phyloP scores from a whole-genome alignment of 345 rosid species.

The Moricandia moricandioides region DNA sequence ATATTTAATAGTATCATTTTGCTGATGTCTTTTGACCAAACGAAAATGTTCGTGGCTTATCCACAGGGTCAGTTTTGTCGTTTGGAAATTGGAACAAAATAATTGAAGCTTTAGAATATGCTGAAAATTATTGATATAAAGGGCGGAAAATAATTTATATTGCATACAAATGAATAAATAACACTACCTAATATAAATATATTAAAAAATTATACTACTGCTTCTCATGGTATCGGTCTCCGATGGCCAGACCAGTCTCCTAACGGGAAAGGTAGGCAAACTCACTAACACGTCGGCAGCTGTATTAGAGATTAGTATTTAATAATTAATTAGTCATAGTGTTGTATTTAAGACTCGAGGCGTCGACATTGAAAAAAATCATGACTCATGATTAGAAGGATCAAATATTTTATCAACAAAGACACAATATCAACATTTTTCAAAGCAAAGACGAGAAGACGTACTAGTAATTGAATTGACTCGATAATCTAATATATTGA shows the following conservation, averaged over 20 bases:
- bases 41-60: conserved; percentile 4
- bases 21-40: conserved; percentile 19
- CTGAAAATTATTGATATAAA: not conserved
- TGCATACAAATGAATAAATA: not conserved
- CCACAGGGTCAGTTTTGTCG: conserved; percentile 13
- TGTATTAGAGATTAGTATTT: conserved; percentile 3
- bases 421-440: not conserved
- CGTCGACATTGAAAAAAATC: conserved; percentile 21
- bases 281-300: conserved; percentile 15
- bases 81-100: conserved; percentile 22
- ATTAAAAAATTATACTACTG: not conserved
- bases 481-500: conserved; percentile 13
- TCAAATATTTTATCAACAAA: not conserved
- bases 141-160: not conserved
- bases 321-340: not conserved
- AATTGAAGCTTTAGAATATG: conserved; percentile 10
- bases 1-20: not conserved
- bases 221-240: conserved; percentile 23
- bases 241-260: conserved; percentile 39
- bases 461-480: conserved; percentile 16
- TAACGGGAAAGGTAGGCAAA: conserved; percentile 19
- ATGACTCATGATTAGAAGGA: conserved; percentile 10
- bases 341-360: conserved; percentile 8
- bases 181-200: not conserved
- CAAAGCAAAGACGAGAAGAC: conserved; percentile 8